Evolutionary conservation across 805 yeast species (phyloP).

Genomic region (Lachancea sp.): DNA sequence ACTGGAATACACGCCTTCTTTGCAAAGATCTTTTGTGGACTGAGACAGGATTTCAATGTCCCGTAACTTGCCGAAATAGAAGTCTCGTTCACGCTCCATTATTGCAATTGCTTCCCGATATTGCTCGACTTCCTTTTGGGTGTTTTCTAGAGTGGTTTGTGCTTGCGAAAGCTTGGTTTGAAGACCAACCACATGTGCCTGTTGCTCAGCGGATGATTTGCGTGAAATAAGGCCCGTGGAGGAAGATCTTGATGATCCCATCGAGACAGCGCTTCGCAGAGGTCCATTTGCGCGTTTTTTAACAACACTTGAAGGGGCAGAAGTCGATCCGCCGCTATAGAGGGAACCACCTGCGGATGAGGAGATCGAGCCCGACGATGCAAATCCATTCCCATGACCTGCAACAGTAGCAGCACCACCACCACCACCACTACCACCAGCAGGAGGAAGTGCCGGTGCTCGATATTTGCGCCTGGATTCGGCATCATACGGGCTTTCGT

Average conservation of each 20-base stretch:
- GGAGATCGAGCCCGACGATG: background rate
- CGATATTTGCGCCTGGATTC: constrained; percentile 44
- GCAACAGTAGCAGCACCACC: no score
- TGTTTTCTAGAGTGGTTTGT: constrained; percentile 32
- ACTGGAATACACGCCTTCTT: constrained; percentile 34
- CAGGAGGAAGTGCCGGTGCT: constrained; percentile 15
- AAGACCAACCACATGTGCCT: constrained; percentile 15
- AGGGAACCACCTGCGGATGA: no score
- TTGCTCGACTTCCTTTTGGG: constrained; percentile 46
- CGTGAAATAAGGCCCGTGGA: background rate
- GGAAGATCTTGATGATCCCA: background rate
- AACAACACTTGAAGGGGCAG: constrained; percentile 17
- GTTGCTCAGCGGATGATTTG: constrained; percentile 15
- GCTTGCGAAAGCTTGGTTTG: constrained; percentile 46
- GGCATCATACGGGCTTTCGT: constrained; percentile 68
- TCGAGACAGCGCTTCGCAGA: constrained; percentile 1
- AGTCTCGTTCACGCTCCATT: constrained; percentile 76
- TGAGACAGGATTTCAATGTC: constrained; percentile 81
- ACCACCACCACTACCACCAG: no score
- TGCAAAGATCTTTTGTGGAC: constrained; percentile 48
- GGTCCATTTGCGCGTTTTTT: constrained; percentile 21
- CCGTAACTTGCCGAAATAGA: constrained; percentile 82
- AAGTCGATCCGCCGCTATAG: background rate
- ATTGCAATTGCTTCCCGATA: constrained; percentile 55
- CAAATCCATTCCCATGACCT: background rate